Conservation (phyloP, 2,329 filamentous ascomycete species). For the Rhexocercosporidium sp. region DNA sequence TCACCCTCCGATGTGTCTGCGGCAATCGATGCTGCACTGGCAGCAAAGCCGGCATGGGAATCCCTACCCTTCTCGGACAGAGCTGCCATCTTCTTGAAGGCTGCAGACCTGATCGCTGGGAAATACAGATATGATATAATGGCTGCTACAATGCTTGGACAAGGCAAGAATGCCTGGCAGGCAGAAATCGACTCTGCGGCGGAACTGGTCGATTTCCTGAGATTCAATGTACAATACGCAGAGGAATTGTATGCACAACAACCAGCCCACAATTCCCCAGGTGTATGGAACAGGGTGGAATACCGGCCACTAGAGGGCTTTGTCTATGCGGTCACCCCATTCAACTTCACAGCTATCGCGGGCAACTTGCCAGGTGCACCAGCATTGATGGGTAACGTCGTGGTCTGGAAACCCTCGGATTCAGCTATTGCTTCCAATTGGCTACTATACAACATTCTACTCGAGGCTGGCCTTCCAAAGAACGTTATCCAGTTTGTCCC, state of each 20-base stretch:
- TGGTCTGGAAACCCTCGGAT: conserved; percentile 96
- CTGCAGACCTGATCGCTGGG: conserved; percentile 84
- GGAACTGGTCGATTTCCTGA: conserved; percentile 89
- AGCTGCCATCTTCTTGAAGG: conserved; percentile 93
- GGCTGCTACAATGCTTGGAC: conserved; percentile 93
- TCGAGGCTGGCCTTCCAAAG: conserved; percentile 87
- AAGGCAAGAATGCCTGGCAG: conserved; percentile 99
- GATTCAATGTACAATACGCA: conserved; percentile 93
- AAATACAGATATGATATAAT: conserved; percentile 98
- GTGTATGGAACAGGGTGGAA: conserved; percentile 91
- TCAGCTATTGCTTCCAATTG: conserved; percentile 88
- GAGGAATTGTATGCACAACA: conserved; percentile 90
- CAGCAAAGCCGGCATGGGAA: conserved; percentile 88
- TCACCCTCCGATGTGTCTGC: conserved; percentile 74
- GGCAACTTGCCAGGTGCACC: conserved; percentile 85
- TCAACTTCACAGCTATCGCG: conserved; percentile 97
- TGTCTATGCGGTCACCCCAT: conserved; percentile 91
- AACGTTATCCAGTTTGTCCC: conserved; percentile 95
- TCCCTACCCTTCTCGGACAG: conserved; percentile 86
- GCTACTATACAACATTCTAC: conserved; percentile 86
- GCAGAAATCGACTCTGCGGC: conserved; percentile 98
- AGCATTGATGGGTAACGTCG: conserved; percentile 90
- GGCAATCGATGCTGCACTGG: conserved; percentile 84
- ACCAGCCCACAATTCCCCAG: conserved; percentile 79
- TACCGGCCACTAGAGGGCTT: conserved; percentile 92